Evolutionary conservation across 1,139 yeast species (phyloP).

Genomic region (Magnusiomyces paraingens): DNA sequence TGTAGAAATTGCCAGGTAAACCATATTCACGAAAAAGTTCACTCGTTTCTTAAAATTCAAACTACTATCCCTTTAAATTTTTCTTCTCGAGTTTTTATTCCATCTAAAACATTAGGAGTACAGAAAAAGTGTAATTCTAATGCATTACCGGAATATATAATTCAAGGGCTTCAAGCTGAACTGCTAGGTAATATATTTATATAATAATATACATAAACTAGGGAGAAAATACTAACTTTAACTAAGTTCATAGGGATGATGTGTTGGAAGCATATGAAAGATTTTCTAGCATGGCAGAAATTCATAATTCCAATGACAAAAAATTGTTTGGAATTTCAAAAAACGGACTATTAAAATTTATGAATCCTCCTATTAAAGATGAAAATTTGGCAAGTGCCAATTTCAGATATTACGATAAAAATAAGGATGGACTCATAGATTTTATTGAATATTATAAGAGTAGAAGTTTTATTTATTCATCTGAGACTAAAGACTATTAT

Average conservation of each 20-base stretch:
- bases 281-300: conserved; percentile 7
- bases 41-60: conserved; percentile 24
- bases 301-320: not conserved
- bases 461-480: not conserved
- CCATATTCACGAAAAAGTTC: conserved; percentile 23
- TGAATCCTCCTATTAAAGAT: conserved; percentile 16
- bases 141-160: not conserved
- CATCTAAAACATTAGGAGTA: conserved; percentile 11
- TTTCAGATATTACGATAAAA: conserved; percentile 22
- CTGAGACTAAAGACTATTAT: not conserved
- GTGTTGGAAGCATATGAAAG: not conserved
- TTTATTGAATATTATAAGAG: conserved; percentile 22
- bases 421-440: conserved; percentile 24
- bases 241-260: not conserved
- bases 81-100: conserved; percentile 13
- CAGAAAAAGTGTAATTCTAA: conserved; percentile 12
- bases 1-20: conserved; percentile 28
- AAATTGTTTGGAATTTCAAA: conserved; percentile 19
- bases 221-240: not conserved
- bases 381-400: conserved; percentile 15
- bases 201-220: not conserved
- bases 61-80: conserved; percentile 28
- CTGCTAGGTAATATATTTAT: not conserved
- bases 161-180: conserved; percentile 2
- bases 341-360: conserved; percentile 15